Evolutionary conservation across 495 filamentous ascomycete species (phyloP).

Genomic region (Daldinia bambusicola): DNA sequence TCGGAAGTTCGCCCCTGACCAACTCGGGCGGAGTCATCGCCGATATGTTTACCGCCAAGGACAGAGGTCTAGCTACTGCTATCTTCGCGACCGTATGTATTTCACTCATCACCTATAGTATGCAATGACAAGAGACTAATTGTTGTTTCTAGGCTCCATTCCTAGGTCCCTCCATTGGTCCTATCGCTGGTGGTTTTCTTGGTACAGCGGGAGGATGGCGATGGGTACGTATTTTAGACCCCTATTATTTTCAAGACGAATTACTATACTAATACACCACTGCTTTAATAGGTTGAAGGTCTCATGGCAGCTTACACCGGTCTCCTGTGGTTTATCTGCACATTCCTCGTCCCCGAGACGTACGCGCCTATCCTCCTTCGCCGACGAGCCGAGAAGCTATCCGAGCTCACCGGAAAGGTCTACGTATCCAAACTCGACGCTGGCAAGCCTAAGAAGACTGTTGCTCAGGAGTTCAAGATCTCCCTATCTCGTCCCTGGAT

Average conservation of each 20-base stretch:
- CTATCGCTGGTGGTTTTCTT: conserved; percentile 69
- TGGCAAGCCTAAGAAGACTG: conserved; percentile 64
- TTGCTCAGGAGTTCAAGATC: conserved; percentile 57
- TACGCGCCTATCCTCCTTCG: conserved; percentile 78
- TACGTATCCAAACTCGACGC: conserved; percentile 64
- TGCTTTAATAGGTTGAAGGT: conserved; percentile 59
- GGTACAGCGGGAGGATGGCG: conserved; percentile 69
- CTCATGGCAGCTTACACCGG: conserved; percentile 75
- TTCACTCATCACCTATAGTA: not conserved
- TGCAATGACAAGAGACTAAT: not conserved
- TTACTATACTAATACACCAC: conserved; percentile 4
- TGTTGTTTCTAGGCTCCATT: conserved; percentile 63
- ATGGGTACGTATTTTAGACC: conserved; percentile 56
- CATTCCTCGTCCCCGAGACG: conserved; percentile 83
- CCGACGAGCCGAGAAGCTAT: conserved; percentile 72
- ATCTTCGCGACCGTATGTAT: conserved; percentile 64
- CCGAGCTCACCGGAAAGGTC: conserved; percentile 73
- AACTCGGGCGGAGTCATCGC: conserved; percentile 80
- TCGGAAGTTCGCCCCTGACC: conserved; percentile 77
- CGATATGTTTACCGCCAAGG: conserved; percentile 72
- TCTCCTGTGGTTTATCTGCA: conserved; percentile 67
- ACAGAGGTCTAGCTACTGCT: conserved; percentile 71
- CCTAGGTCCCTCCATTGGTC: conserved; percentile 70
- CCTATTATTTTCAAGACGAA: not conserved
- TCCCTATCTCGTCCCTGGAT: conserved; percentile 75